These are phyloP conservation scores for Aspergillus conjunctus DNA, from an alignment of 495 filamentous ascomycete genomes.

Conservation along the genomic window DNA sequence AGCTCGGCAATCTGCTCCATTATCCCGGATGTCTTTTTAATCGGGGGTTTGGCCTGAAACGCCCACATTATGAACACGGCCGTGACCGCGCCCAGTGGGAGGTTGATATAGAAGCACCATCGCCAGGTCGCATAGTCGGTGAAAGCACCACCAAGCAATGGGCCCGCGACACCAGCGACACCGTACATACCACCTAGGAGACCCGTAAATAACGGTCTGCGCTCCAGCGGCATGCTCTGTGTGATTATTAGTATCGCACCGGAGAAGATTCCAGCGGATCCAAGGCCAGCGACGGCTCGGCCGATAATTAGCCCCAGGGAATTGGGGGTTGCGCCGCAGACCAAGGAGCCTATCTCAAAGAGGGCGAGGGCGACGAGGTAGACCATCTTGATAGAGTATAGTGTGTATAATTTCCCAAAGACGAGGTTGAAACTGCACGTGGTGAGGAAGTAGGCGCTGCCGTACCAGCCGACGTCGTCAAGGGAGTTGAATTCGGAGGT, in stretches of 20 bases:
- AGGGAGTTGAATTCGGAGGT: constrained; percentile 53
- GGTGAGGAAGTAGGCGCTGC: constrained; percentile 45
- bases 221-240: constrained; percentile 42
- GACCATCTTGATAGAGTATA: constrained; percentile 23
- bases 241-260: constrained; percentile 41
- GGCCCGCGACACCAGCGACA: constrained; percentile 46
- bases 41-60: constrained; percentile 26
- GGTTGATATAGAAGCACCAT: constrained; percentile 70
- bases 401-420: constrained; percentile 20
- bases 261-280: constrained; percentile 25
- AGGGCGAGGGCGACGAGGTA: constrained; percentile 23
- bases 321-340: constrained; percentile 23
- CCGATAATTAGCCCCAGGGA: constrained; percentile 30
- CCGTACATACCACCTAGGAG: constrained; percentile 22
- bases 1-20: constrained; percentile 51
- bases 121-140: constrained; percentile 59
- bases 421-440: constrained; percentile 23
- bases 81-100: constrained; percentile 59
- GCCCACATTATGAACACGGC: constrained; percentile 51
- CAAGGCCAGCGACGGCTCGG: constrained; percentile 30
- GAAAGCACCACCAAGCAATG: constrained; percentile 41
- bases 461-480: constrained; percentile 60
- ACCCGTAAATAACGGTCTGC: constrained; percentile 38
- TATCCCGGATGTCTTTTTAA: constrained; percentile 3
- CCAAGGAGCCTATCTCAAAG: constrained; percentile 27